Evolutionary conservation across 1,139 yeast species (phyloP), one percentile per base, ranked within the genome.

Genomic region (Geotrichum siamense): DNA sequence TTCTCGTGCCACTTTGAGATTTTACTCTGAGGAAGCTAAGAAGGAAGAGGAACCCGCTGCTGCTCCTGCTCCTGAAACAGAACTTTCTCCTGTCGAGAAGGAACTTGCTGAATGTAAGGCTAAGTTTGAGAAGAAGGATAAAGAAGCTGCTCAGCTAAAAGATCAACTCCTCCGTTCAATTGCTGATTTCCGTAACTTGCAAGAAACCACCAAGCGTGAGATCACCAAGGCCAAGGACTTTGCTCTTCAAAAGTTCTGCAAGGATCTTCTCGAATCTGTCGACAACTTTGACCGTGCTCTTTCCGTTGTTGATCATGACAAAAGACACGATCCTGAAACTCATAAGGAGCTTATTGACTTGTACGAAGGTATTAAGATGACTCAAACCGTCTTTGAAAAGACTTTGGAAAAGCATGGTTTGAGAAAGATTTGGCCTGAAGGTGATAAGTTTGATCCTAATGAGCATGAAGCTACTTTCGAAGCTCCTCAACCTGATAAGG

Each of bases 401-500:
- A 89, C 97, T 26, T 74, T 89, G 56, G 69, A 65, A 48, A 79
- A 71, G 60, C 91, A 87, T 64, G 97, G 97, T 28, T 71, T 89
- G 50, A 75, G 70, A 53, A 85, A 84, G 67, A 73, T 86, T 50
- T 80, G 85, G 59, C 96, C 97, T 34, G 53, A 84, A 43, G 95
- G 91, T 51, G 85, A 87, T 64, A 73, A 40, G 41, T 89, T 89
- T 58, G 94, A 89, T 62, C 96, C 97, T 50, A 86, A 89, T 65
- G 72, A 72, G 57, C 97, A 89, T 63, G 97, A 89, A 67, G 96
- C 96, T 44, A 78, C 93, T 36, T 89, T 86, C 64, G 94, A 87
- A 70, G 70, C 84, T 44, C 84, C 91, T 34, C 86, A 83, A 60
- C 86, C 93, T 39, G 94, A 78, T 58, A 85, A 86, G 65, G 91